phyloP scores from a whole-genome alignment of 2,329 filamentous ascomycete species.

The Pseudogymnoascus sp. region DNA sequence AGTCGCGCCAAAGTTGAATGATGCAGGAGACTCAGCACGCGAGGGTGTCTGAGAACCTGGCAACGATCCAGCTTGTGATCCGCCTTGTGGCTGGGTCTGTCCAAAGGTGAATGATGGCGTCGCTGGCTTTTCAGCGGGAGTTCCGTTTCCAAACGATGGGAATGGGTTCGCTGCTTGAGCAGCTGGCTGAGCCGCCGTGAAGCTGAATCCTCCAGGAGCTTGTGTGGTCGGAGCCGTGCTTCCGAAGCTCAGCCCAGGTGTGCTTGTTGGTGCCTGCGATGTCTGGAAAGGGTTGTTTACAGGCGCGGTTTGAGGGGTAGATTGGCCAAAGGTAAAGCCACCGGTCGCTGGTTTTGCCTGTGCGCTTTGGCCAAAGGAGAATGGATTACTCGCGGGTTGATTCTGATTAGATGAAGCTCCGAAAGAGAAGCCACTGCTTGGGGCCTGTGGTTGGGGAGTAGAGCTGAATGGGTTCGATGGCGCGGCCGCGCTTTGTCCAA shows the following conservation, averaged over 20 bases:
- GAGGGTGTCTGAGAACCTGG: background rate
- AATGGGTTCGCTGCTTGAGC: background rate
- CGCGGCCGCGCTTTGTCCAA: constrained; percentile 5
- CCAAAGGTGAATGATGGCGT: constrained; percentile 6
- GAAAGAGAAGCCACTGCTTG: constrained; percentile 5
- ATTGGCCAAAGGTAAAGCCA: background rate
- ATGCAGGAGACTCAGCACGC: background rate
- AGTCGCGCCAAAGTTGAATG: constrained; percentile 2
- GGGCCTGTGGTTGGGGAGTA: background rate
- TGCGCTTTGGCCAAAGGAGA: background rate
- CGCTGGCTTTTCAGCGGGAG: constrained; percentile 4
- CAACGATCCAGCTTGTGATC: background rate
- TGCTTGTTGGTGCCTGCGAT: background rate
- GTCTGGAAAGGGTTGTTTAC: background rate
- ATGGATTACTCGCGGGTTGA: background rate
- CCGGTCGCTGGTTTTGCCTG: background rate
- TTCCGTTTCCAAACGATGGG: background rate
- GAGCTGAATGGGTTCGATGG: constrained; percentile 10
- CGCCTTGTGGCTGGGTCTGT: background rate
- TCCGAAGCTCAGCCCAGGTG: background rate
- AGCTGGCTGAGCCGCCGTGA: background rate
- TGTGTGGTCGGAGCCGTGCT: background rate
- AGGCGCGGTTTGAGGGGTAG: background rate
- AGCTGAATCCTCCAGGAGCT: background rate
- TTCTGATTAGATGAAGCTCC: background rate